These are phyloP conservation scores for Leccinum variabile DNA, from an alignment of 1,284 basidiomycete genomes.

Conservation along the genomic window DNA sequence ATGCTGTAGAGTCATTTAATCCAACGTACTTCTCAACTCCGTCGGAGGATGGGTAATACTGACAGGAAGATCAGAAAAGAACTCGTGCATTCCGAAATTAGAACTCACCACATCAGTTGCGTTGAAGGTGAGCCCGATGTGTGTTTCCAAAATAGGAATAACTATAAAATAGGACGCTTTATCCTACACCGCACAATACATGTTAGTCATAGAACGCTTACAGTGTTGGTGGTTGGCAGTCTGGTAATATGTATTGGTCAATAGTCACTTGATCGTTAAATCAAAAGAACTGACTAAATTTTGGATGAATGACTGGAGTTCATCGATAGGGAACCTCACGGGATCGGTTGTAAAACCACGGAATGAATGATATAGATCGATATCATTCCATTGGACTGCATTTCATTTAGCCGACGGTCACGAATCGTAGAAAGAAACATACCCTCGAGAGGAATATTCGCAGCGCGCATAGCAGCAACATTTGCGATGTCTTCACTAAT, in stretches of 20 bases:
- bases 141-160: slow-evolving; percentile 47
- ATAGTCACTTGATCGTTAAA: not conserved
- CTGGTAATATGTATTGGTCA: slow-evolving; percentile 40
- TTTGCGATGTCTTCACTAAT: slow-evolving; percentile 50
- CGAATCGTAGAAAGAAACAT: slow-evolving; percentile 3
- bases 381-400: slow-evolving; percentile 49
- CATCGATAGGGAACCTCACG: slow-evolving; percentile 56
- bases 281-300: slow-evolving; percentile 37
- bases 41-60: slow-evolving; percentile 49
- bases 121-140: slow-evolving; percentile 39
- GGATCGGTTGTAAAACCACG: slow-evolving; percentile 73
- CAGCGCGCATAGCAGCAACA: slow-evolving; percentile 59
- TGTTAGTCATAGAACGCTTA: slow-evolving; percentile 12
- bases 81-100: not conserved
- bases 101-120: slow-evolving; percentile 41
- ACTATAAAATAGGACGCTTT: slow-evolving; percentile 27
- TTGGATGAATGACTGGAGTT: slow-evolving; percentile 61
- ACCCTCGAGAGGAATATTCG: slow-evolving; percentile 68
- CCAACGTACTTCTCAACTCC: slow-evolving; percentile 42
- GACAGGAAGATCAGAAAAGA: slow-evolving; percentile 5
- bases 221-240: slow-evolving; percentile 45
- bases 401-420: not conserved
- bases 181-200: not conserved
- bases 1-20: slow-evolving; percentile 24
- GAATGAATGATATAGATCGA: slow-evolving; percentile 66